Percentiles rank a stretch among this genome's conserved stretches.
phyloP scores from a whole-genome alignment of 306 rosid species.

The Prosopis cineraria region DNA sequence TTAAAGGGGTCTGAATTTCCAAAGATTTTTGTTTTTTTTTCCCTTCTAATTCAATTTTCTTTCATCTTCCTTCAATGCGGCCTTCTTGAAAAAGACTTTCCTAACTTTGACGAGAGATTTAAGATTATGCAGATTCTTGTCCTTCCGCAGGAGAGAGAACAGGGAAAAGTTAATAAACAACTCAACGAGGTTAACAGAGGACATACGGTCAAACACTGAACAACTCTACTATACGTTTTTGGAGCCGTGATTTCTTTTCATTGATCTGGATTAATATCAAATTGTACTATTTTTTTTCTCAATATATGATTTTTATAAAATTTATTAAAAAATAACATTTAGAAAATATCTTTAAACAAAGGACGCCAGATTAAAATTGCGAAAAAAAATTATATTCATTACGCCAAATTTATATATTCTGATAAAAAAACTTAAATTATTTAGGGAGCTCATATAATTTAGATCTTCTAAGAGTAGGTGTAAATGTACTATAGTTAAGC shows the following conservation, averaged over 20 bases:
- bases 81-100: conserved; percentile 43
- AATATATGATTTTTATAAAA: too few relatives aligned
- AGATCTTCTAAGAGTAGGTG: too few relatives aligned
- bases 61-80: conserved; percentile 17
- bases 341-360: too few relatives aligned
- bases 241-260: neutral
- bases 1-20: conserved; percentile 39
- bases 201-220: neutral
- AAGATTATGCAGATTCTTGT: conserved; percentile 35
- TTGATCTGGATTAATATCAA: too few relatives aligned
- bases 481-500: too few relatives aligned
- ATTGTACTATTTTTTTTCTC: too few relatives aligned
- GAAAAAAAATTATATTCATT: too few relatives aligned
- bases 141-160: conserved; percentile 7
- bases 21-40: conserved; percentile 3
- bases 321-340: too few relatives aligned
- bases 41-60: neutral
- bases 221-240: neutral
- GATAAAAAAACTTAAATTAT: too few relatives aligned
- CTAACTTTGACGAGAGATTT: conserved; percentile 39
- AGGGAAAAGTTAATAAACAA: neutral
- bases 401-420: too few relatives aligned
- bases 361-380: too few relatives aligned
- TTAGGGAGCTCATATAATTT: too few relatives aligned
- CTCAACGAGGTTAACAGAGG: neutral